Evolutionary conservation across 306 rosid species (phyloP).

Genomic region (Luffa aegyptiaca): DNA sequence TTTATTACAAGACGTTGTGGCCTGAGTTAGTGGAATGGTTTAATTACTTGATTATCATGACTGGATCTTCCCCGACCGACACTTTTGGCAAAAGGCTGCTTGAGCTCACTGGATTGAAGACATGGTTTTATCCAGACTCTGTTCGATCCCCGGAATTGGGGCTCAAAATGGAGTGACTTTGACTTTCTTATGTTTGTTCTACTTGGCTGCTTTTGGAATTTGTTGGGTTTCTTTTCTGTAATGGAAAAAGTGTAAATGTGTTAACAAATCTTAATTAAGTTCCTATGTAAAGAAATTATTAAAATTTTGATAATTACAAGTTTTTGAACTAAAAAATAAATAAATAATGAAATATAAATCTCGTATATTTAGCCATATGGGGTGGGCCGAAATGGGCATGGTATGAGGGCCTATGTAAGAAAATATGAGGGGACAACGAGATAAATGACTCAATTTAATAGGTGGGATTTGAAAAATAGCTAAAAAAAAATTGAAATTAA

Average conservation of each 20-base stretch:
- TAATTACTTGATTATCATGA: slow-evolving; percentile 18
- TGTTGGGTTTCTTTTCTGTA: no score
- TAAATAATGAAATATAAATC: no score
- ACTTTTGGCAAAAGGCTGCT: slow-evolving; percentile 42
- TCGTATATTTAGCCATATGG: no score
- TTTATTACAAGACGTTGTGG: slow-evolving; percentile 29
- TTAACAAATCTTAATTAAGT: background rate
- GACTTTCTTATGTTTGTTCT: background rate
- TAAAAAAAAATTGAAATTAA: no score
- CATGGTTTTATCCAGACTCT: slow-evolving; percentile 25
- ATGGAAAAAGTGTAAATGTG: background rate
- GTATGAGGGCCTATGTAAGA: no score
- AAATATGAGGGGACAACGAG: no score
- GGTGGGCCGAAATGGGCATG: background rate
- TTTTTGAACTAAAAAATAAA: no score
- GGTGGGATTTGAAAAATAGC: no score
- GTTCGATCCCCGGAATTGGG: slow-evolving; percentile 13
- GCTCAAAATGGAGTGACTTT: background rate
- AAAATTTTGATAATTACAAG: no score
- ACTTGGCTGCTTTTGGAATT: background rate
- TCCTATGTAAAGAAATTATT: no score
- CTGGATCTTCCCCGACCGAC: slow-evolving; percentile 25
- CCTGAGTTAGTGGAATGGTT: slow-evolving; percentile 34
- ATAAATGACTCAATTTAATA: no score
- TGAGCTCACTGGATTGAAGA: slow-evolving; percentile 26